A percentile compares a stretch with the other conserved stretches of the same genome.
phyloP scores from a whole-genome alignment of 2,329 filamentous ascomycete genomes.

The Nemania sp. region DNA sequence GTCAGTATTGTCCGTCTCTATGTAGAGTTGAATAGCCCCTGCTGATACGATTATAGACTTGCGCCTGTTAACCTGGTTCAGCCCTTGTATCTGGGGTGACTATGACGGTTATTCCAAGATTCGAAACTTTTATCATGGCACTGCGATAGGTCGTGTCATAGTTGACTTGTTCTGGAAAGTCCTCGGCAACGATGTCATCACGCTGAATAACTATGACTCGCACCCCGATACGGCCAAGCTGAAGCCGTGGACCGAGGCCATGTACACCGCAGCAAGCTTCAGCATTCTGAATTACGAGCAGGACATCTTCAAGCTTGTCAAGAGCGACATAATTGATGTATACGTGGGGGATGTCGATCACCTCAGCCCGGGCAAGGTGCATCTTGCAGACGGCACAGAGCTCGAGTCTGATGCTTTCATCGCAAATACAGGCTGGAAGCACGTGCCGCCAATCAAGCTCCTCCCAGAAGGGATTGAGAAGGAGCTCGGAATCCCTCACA shows the following conservation, averaged over 20 bases:
- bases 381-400: conserved; percentile 49
- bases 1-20: conserved; percentile 37
- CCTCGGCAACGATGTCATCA: conserved; percentile 59
- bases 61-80: conserved; percentile 73
- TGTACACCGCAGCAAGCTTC: conserved; percentile 61
- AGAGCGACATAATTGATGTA: conserved; percentile 55
- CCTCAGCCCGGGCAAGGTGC: conserved; percentile 49
- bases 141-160: conserved; percentile 59
- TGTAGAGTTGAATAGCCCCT: not conserved
- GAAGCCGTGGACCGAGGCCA: conserved; percentile 54
- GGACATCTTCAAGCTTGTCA: conserved; percentile 61
- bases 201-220: conserved; percentile 57
- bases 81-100: conserved; percentile 73
- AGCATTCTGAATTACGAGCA: conserved; percentile 64
- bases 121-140: conserved; percentile 61
- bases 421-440: conserved; percentile 62
- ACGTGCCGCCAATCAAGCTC: conserved; percentile 49
- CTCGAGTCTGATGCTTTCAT: conserved; percentile 57
- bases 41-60: conserved; percentile 47
- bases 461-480: conserved; percentile 47
- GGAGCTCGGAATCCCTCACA: conserved; percentile 52
- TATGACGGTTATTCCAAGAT: conserved; percentile 62
- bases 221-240: conserved; percentile 59
- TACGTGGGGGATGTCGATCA: conserved; percentile 59
- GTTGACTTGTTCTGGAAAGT: conserved; percentile 63